A percentile compares a stretch with the other conserved stretches of the same genome.
phyloP scores from a whole-genome alignment of 495 filamentous ascomycete genomes.

The Aspergillus saccharolyticus region DNA sequence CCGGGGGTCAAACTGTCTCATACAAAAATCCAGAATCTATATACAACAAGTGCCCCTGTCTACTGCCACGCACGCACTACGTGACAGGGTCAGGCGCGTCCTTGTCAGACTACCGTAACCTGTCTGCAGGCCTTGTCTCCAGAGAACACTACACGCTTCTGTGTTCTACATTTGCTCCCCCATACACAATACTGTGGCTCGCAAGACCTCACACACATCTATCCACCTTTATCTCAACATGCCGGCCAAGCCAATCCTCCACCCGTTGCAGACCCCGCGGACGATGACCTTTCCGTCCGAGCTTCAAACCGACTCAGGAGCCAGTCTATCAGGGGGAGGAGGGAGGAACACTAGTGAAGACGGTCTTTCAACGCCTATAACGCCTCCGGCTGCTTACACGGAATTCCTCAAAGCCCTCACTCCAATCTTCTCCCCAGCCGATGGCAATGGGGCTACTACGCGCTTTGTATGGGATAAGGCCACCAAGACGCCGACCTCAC shows the following conservation, averaged over 20 bases:
- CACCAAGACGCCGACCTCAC: conserved; percentile 29
- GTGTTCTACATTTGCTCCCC: not conserved
- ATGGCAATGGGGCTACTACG: conserved; percentile 31
- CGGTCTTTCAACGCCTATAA: conserved; percentile 72
- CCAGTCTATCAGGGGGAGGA: conserved; percentile 31
- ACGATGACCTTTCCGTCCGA: conserved; percentile 76
- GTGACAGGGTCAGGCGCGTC: conserved; percentile 1
- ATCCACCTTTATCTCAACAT: conserved; percentile 33
- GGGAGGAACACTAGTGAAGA: conserved; percentile 46
- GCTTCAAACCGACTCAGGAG: conserved; percentile 39
- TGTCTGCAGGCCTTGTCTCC: not conserved
- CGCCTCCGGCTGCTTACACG: conserved; percentile 84
- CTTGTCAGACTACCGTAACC: not conserved
- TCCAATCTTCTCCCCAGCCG: conserved; percentile 50
- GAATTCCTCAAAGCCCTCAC: conserved; percentile 84
- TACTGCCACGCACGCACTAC: conserved; percentile 1
- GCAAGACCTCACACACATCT: not conserved
- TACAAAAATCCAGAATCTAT: not conserved
- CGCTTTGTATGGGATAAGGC: conserved; percentile 26
- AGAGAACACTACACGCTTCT: not conserved
- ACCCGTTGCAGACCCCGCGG: conserved; percentile 71
- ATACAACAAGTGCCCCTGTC: not conserved
- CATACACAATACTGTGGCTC: not conserved
- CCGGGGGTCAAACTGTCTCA: not conserved
- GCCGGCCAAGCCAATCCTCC: conserved; percentile 60